Evolutionary conservation across 768 basidiomycete genomes (phyloP).

Genomic region (Leccinum subgranulosum): DNA sequence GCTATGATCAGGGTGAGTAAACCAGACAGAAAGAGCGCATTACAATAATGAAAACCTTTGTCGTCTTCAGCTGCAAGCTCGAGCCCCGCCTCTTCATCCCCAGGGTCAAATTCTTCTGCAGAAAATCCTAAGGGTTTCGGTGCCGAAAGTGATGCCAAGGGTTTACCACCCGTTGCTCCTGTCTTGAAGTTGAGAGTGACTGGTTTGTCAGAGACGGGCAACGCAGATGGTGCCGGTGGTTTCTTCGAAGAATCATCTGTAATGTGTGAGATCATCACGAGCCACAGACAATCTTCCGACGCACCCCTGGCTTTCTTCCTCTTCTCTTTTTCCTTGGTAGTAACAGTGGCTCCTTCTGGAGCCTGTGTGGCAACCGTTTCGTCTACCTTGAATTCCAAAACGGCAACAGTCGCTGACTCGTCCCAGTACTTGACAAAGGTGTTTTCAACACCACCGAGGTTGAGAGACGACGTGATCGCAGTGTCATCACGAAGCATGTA

Average conservation of each 20-base stretch:
- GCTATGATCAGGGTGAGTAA: slow-evolving; percentile 30
- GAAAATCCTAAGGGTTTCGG: slow-evolving; percentile 60
- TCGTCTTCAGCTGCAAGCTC: slow-evolving; percentile 47
- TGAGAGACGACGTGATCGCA: slow-evolving; percentile 62
- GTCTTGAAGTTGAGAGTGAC: slow-evolving; percentile 75
- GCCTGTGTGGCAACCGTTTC: slow-evolving; percentile 38
- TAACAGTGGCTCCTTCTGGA: slow-evolving; percentile 32
- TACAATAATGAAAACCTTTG: slow-evolving; percentile 22
- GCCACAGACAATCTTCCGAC: neutral
- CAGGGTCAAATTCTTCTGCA: slow-evolving; percentile 51
- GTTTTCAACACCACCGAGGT: slow-evolving; percentile 69
- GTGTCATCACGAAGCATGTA: slow-evolving; percentile 74
- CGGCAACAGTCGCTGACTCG: slow-evolving; percentile 71
- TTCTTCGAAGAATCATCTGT: slow-evolving; percentile 35
- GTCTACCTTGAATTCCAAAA: slow-evolving; percentile 78
- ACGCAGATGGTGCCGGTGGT: slow-evolving; percentile 55
- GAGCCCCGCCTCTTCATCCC: slow-evolving; percentile 43
- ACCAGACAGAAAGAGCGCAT: neutral
- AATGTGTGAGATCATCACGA: slow-evolving; percentile 11
- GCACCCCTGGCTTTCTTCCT: slow-evolving; percentile 56
- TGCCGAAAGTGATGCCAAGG: slow-evolving; percentile 16
- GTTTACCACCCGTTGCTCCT: slow-evolving; percentile 19
- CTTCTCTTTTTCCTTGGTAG: slow-evolving; percentile 59
- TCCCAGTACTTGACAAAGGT: slow-evolving; percentile 92
- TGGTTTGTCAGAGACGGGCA: slow-evolving; percentile 78